Conservation (phyloP, 106 monocot species). For the Dactylorhiza incarnata region DNA sequence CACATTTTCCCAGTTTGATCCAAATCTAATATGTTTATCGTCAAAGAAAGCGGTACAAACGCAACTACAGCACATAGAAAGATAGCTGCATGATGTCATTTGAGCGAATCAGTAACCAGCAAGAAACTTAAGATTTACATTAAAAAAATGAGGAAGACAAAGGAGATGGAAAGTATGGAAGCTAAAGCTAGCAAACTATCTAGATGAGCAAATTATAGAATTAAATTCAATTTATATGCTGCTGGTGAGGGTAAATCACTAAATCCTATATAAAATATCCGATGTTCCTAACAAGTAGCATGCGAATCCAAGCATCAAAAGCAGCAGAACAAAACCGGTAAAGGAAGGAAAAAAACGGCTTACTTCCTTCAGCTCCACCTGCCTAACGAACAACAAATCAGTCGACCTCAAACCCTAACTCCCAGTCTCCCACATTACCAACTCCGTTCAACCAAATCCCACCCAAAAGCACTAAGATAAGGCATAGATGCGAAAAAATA, state of each 20-base stretch:
- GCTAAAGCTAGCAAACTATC: neutral
- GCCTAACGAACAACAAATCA: constrained; percentile 1
- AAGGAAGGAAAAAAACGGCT: neutral
- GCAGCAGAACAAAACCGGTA: neutral
- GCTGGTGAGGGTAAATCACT: no score
- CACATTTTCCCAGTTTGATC: neutral
- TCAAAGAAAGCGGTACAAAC: neutral
- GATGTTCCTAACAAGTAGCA: neutral
- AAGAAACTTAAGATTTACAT: neutral
- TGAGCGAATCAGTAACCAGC: neutral
- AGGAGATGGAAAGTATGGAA: neutral
- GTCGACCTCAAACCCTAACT: constrained; percentile 9
- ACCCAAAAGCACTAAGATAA: neutral
- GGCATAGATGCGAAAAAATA: neutral
- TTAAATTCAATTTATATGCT: neutral
- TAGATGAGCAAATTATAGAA: neutral
- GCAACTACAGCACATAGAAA: neutral
- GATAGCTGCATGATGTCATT: neutral
- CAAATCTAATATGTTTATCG: neutral
- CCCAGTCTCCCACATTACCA: neutral
- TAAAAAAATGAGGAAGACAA: neutral
- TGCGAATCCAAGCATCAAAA: neutral
- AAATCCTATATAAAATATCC: neutral
- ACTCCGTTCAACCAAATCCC: neutral
- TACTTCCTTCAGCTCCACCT: neutral